Evolutionary conservation across 257 asterid genomes (phyloP), one percentile per base, ranked within the genome.

Genomic region (Fraxinus excelsior): DNA sequence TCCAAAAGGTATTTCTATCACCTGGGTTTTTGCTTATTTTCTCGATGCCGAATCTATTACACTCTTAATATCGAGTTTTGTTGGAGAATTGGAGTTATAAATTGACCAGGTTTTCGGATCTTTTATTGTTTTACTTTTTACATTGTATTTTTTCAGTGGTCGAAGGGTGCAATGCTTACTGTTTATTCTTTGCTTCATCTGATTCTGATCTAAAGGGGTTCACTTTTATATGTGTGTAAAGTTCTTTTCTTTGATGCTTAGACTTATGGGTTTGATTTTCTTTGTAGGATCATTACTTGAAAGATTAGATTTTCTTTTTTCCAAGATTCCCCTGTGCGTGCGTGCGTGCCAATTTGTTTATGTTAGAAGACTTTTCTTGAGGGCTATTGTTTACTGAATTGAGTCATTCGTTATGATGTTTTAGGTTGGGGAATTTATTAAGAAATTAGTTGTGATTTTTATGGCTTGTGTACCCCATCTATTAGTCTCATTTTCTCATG

Each of bases 131-230:
- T 62, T 26, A 53, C 35, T 26, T 26, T 3, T 62, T 12, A 8
- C 1, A 23, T 26, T 26, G 3, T 62, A 3, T 62, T 25, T 62
- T 3, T 62, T 26, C 34, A 62, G 68, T 62, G 68, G 68, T 26
- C 7, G 68, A 62, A 62, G 51, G 68, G 35, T 12, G 68, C 3
- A 62, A 3, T 62, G 32, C 28, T 26, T n/a, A 58, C 16, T 10
- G 31, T 25, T 62, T 62, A 62, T 62, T 62, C 68, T 31, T 62
- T 62, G 35, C 68, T 62, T 26, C 68, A 25, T 62, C 35, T 62
- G 35, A 62, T 62, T 62, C 68, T 25, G 68, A 62, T 62, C 35
- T 62, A 31, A 62, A 62, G 12, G 68, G 32, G 35, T 62, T 62
- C 18, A 11, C 68, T 62, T 62, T 23, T 9, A 26, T 19, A 19